Evolutionary conservation across 1,284 basidiomycete genomes (phyloP).

Genomic region (Puccinia hordei): DNA sequence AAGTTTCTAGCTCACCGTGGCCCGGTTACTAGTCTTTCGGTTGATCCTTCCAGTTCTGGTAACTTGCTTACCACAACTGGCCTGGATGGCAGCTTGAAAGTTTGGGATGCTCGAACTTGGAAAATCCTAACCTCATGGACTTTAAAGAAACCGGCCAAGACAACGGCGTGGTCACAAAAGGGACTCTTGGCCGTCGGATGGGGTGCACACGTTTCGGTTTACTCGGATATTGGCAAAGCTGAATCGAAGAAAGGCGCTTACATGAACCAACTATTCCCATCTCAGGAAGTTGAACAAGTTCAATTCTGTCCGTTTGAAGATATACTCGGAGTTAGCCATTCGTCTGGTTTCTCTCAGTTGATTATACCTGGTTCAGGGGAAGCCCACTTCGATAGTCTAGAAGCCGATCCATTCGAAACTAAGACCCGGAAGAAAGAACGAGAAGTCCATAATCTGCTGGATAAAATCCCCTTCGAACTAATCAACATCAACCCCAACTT

Average conservation of each 20-base stretch:
- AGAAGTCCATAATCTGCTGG: conserved; percentile 84
- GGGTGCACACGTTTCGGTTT: conserved; percentile 77
- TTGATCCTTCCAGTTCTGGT: conserved; percentile 74
- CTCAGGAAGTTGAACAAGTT: conserved; percentile 69
- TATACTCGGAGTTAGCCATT: conserved; percentile 74
- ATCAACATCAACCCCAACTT: conserved; percentile 87
- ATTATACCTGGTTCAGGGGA: conserved; percentile 91
- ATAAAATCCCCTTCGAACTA: conserved; percentile 94
- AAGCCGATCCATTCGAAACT: conserved; percentile 93
- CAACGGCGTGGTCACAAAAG: conserved; percentile 65
- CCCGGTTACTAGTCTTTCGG: conserved; percentile 76
- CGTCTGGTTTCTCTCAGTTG: conserved; percentile 75
- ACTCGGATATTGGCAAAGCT: conserved; percentile 57
- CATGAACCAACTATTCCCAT: conserved; percentile 75
- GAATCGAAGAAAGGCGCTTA: conserved; percentile 67
- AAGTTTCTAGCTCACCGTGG: conserved; percentile 88
- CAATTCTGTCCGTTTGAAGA: conserved; percentile 84
- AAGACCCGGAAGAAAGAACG: conserved; percentile 79
- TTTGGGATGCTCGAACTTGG: conserved; percentile 96
- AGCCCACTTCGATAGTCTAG: conserved; percentile 87
- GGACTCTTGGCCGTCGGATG: conserved; percentile 81
- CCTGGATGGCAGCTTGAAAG: conserved; percentile 83
- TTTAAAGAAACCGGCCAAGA: conserved; percentile 57
- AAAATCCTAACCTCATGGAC: conserved; percentile 63
- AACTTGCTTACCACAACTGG: conserved; percentile 89